Evolutionary conservation across 2,329 filamentous ascomycete species (phyloP).

Genomic region (Dendryphion nanum): DNA sequence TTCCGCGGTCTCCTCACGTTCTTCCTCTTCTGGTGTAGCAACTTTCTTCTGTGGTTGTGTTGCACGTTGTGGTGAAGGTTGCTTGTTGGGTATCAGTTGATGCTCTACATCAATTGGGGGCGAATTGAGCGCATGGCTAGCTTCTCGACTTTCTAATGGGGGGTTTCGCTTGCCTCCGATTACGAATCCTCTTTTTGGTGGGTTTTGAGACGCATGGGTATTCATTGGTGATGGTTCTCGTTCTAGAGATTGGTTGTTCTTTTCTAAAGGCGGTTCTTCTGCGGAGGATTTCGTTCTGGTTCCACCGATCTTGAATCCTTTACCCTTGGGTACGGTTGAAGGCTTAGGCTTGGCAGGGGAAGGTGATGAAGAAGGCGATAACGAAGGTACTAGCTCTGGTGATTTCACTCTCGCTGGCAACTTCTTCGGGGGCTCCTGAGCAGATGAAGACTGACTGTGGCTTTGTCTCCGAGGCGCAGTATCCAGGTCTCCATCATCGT

Average conservation of each 20-base stretch:
- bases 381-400: not conserved
- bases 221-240: no score
- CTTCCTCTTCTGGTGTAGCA: constrained; percentile 10
- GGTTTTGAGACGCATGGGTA: no score
- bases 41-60: constrained; percentile 5
- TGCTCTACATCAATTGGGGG: no score
- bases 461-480: constrained; percentile 20
- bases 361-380: not conserved
- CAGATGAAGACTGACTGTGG: constrained; percentile 5
- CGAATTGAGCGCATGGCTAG: no score
- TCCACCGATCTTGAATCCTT: not conserved
- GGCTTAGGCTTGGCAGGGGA: no score
- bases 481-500: constrained; percentile 43
- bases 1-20: constrained; percentile 42
- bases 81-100: no score
- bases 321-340: no score
- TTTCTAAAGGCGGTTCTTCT: no score
- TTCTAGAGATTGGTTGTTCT: not conserved
- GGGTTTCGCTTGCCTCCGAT: constrained; percentile 29
- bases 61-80: constrained; percentile 7
- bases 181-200: constrained; percentile 20
- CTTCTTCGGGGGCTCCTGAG: not conserved
- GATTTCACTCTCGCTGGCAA: no score
- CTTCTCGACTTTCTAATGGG: not conserved
- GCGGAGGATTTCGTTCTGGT: no score